Percentiles rank a stretch among this genome's conserved stretches.
phyloP scores from a whole-genome alignment of 2,329 filamentous ascomycete genomes.

The Sphaerulina musiva region DNA sequence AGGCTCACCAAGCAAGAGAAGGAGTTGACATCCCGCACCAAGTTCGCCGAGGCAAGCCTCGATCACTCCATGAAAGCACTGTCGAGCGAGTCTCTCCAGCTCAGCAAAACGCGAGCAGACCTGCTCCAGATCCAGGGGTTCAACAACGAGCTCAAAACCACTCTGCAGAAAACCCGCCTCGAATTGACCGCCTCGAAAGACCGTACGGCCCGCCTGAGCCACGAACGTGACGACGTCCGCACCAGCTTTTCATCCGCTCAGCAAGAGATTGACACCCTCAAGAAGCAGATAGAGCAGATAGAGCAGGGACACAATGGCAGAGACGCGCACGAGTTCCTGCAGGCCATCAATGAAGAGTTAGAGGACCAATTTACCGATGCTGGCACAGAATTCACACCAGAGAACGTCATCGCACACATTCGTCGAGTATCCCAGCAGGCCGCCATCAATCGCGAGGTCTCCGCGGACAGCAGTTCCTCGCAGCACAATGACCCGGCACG shows the following conservation, averaged over 20 bases:
- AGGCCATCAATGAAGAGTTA: constrained; percentile 6
- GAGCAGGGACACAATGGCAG: not conserved
- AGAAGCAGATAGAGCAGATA: not conserved
- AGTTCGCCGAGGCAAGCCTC: too few relatives aligned
- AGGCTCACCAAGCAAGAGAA: not conserved
- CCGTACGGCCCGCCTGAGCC: too few relatives aligned
- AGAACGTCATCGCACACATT: constrained; percentile 9
- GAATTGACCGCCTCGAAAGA: too few relatives aligned
- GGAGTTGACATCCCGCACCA: too few relatives aligned
- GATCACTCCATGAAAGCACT: too few relatives aligned
- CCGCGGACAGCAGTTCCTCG: constrained; percentile 2
- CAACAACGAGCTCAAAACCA: too few relatives aligned
- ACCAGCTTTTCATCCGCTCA: not conserved
- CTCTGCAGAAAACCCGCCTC: too few relatives aligned
- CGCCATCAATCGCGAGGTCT: constrained; percentile 4
- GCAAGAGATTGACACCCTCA: not conserved
- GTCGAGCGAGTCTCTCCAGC: too few relatives aligned
- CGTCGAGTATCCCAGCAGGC: constrained; percentile 8
- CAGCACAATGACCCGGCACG: not conserved
- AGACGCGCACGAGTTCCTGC: constrained; percentile 1
- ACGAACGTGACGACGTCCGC: not conserved
- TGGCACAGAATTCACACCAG: constrained; percentile 10
- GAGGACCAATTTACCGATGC: constrained; percentile 3
- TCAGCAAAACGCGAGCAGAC: too few relatives aligned
- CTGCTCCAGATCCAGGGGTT: too few relatives aligned